These are phyloP conservation scores for Chamaenerion angustifolium DNA, from an alignment of 345 rosid genomes.

Conservation along the genomic window DNA sequence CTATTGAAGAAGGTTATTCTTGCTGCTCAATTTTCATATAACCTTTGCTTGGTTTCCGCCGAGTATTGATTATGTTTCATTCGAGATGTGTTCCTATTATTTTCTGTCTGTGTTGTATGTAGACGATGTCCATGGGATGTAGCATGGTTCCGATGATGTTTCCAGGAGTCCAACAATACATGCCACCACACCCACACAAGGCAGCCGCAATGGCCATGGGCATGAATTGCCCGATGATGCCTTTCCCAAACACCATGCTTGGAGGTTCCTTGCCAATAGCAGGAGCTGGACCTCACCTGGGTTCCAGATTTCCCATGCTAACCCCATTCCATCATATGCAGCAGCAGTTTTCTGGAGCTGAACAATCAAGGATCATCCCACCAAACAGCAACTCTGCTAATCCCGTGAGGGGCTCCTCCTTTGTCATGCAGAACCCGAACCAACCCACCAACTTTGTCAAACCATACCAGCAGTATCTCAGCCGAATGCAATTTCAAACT, in stretches of 20 bases:
- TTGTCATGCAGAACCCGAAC: constrained; percentile 26
- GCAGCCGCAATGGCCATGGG: constrained; percentile 19
- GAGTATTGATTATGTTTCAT: too few relatives aligned
- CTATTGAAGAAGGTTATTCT: too few relatives aligned
- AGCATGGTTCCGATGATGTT: constrained; percentile 69
- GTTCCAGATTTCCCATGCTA: constrained; percentile 44
- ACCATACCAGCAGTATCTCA: constrained; percentile 57
- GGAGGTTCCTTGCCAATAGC: constrained; percentile 38
- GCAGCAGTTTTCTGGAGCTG: constrained; percentile 30
- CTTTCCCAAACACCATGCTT: constrained; percentile 57
- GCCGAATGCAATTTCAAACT: constrained; percentile 37
- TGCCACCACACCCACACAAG: constrained; percentile 40
- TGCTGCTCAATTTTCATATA: too few relatives aligned
- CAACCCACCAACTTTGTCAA: constrained; percentile 37
- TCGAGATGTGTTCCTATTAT: background rate
- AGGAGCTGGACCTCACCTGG: constrained; percentile 40
- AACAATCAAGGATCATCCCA: constrained; percentile 33
- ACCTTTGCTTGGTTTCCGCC: too few relatives aligned
- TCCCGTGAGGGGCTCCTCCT: constrained; percentile 25
- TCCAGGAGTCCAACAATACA: constrained; percentile 35
- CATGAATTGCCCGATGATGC: constrained; percentile 51
- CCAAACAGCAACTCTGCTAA: constrained; percentile 24
- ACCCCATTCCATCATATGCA: constrained; percentile 34
- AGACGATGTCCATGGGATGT: constrained; percentile 91
- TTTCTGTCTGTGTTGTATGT: background rate